Base-by-base conservation (phyloP, 2,329 filamentous ascomycete genomes). In the Fusarium miscanthi region DNA sequence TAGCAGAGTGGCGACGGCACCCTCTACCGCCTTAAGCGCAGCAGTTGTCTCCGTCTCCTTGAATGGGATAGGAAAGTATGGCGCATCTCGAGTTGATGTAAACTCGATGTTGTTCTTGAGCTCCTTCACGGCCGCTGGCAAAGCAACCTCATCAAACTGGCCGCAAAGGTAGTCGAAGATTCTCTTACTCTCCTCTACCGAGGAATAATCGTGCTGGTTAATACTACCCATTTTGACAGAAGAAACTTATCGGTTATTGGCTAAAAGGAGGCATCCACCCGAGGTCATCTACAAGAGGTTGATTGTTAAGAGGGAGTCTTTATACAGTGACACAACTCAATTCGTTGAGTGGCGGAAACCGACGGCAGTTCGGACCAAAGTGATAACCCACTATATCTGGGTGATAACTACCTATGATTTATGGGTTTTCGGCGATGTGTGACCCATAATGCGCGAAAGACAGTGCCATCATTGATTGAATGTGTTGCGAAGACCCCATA, bases 61-160 rank as follows among this genome's bases (percentile, higher is more conserved):
- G 74, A 85, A 84, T 0, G 84, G 84, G 17, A 84, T 85, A 0
- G 84, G 84, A 37, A 85, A 86, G 68, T 85, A 86, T 1, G 82
- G 81, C 56, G 70, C 72, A 68, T 84, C 81, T 21, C 78, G 78
- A 7, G 74, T 66, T 17, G 80, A 79, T 0, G 78, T 79, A 57
- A 85, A 83, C 3, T 74, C 65, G n/a, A 83, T 76, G 40, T 74
- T 72, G 5, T 63, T 33, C 33, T 66, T 71, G 11, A 79, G 70
- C 14, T 64, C 71, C 25, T 70, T 67, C 19, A 81, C 74, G 45
- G 70, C 77, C 3, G 70, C 58, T 7, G 83, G 80, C 2, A 83
- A 71, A 0, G 80, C 77, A 14, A 66, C 52, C 12, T 71, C 56
- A 33, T 82, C 78, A 21, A 82, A 74, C 23, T 77, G 67, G 19